These are phyloP conservation scores for Helianthus tuberosus DNA, from an alignment of 129 eudicot genomes.

Conservation along the genomic window DNA sequence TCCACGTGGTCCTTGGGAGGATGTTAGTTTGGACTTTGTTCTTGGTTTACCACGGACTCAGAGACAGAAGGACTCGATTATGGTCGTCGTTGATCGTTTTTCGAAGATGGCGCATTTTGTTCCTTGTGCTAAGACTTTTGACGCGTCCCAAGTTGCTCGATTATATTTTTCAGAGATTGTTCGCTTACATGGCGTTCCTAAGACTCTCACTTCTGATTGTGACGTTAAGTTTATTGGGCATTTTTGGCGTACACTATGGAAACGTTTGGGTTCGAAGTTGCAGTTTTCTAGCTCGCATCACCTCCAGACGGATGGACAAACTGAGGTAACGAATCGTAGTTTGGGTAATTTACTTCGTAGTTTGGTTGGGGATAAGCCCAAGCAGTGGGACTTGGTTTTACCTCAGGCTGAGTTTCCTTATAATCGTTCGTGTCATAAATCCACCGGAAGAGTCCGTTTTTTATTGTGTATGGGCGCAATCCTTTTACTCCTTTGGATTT, in stretches of 20 bases:
- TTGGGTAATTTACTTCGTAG: not conserved
- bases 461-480: not conserved
- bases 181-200: too few species aligned
- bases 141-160: too few species aligned
- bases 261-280: too few species aligned
- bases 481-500: not conserved
- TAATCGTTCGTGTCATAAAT: not conserved
- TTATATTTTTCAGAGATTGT: too few species aligned
- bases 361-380: not conserved
- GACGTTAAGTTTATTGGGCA: too few species aligned
- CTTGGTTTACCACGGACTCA: not conserved
- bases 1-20: not conserved
- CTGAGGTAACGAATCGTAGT: not conserved
- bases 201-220: too few species aligned
- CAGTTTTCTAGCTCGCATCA: too few species aligned
- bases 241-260: too few species aligned
- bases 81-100: not conserved
- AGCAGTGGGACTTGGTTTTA: too few species aligned
- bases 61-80: not conserved
- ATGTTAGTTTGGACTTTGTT: not conserved
- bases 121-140: not conserved
- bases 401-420: not conserved
- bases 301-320: too few species aligned
- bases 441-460: not conserved
- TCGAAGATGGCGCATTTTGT: conserved; percentile 11